phyloP scores from a whole-genome alignment of 2,329 filamentous ascomycete genomes.

The Hymenoscyphus repandus region DNA sequence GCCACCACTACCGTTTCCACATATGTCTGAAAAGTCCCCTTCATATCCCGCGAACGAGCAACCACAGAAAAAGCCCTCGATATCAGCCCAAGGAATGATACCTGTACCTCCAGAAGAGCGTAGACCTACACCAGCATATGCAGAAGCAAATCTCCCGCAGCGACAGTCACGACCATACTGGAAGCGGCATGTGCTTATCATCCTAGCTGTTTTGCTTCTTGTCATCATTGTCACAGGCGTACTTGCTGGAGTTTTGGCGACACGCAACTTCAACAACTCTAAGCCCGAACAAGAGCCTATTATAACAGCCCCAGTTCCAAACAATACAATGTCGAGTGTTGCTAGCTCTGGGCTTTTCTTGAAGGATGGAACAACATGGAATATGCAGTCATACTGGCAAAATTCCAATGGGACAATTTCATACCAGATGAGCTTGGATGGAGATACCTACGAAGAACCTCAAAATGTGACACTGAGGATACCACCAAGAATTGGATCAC shows the following conservation, averaged over 20 bases:
- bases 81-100: neutral
- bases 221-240: slow-evolving; percentile 10
- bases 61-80: neutral
- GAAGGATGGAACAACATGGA: slow-evolving; percentile 19
- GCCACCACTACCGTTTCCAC: too few relatives aligned
- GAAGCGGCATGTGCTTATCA: slow-evolving; percentile 17
- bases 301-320: slow-evolving; percentile 2
- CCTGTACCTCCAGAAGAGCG: neutral
- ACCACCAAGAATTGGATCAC: slow-evolving; percentile 16
- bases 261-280: neutral
- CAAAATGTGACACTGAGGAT: slow-evolving; percentile 14
- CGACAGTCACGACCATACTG: slow-evolving; percentile 11
- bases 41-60: neutral
- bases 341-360: slow-evolving; percentile 20
- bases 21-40: neutral
- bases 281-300: neutral
- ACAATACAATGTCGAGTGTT: slow-evolving; percentile 18
- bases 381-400: slow-evolving; percentile 21
- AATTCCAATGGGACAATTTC: slow-evolving; percentile 15
- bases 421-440: slow-evolving; percentile 19
- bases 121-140: slow-evolving; percentile 1
- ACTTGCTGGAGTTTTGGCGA: neutral
- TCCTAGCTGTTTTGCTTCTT: slow-evolving; percentile 11
- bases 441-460: slow-evolving; percentile 12
- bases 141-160: slow-evolving; percentile 11